phyloP scores from a whole-genome alignment of 1,139 yeast genomes.

The Protomyces arabidopsidicola region DNA sequence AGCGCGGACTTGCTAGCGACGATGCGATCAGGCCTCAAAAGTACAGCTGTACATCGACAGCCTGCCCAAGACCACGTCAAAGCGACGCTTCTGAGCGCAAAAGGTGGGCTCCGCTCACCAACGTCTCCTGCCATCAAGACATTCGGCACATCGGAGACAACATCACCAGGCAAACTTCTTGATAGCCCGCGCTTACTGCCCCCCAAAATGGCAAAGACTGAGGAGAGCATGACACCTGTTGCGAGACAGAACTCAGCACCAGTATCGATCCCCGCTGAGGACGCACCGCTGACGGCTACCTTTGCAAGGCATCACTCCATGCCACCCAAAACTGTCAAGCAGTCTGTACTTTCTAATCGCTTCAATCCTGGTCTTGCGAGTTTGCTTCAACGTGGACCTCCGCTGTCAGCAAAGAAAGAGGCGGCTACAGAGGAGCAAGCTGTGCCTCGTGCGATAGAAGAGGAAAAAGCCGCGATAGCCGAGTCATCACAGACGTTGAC shows the following conservation, averaged over 20 bases:
- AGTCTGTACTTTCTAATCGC: not conserved
- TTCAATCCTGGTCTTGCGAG: not conserved
- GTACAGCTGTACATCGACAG: not conserved
- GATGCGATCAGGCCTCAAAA: not conserved
- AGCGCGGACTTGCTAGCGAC: not conserved
- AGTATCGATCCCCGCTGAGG: not conserved
- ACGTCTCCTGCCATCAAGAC: not conserved
- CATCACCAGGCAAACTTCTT: not conserved
- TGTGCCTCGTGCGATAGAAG: not conserved
- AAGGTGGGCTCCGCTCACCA: slow-evolving; percentile 1
- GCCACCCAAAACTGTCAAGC: not conserved
- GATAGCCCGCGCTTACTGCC: not conserved
- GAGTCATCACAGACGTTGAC: not conserved
- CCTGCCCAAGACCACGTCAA: not conserved
- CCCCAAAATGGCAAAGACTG: not conserved
- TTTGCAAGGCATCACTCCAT: not conserved
- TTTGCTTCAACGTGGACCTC: not conserved
- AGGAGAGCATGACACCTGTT: not conserved
- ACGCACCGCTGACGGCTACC: not conserved
- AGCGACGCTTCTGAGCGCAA: not conserved
- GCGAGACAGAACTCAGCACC: not conserved
- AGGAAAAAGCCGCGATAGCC: not conserved
- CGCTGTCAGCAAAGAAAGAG: not conserved
- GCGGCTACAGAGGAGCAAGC: not conserved
- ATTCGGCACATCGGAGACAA: not conserved